These are phyloP conservation scores for Erodium texanum DNA, from an alignment of 441 rosid genomes.

Conservation along the genomic window DNA sequence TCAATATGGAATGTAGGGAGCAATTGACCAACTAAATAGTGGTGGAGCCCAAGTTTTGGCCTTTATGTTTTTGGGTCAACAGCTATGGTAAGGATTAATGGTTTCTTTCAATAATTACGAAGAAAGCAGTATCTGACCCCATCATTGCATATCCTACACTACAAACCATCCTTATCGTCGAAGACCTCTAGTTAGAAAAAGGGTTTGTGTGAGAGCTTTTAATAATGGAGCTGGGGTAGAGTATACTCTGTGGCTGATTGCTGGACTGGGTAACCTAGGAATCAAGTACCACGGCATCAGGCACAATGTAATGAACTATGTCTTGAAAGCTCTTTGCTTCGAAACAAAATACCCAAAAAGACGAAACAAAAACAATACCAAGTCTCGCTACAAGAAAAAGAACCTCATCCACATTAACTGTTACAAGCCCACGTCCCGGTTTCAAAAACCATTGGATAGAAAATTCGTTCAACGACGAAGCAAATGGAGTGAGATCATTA, in stretches of 20 bases:
- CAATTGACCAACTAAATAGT: not conserved
- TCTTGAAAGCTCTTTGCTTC: not conserved
- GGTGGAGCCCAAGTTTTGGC: not conserved
- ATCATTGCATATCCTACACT: constrained; percentile 31
- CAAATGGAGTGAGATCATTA: no score
- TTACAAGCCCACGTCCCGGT: no score
- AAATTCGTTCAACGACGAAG: no score
- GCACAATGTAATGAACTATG: constrained; percentile 56
- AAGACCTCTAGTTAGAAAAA: constrained; percentile 24
- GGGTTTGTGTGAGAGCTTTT: constrained; percentile 34
- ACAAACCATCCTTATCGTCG: constrained; percentile 23
- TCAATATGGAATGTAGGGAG: not conserved
- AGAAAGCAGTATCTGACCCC: constrained; percentile 44
- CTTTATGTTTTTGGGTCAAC: not conserved
- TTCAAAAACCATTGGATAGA: no score
- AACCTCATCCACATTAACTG: no score
- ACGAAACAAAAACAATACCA: no score
- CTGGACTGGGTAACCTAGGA: constrained; percentile 91
- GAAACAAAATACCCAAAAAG: no score
- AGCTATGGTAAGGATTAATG: not conserved
- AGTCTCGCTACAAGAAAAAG: no score
- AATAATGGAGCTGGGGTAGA: constrained; percentile 47
- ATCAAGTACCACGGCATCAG: constrained; percentile 88
- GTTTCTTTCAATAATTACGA: not conserved
- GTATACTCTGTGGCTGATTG: constrained; percentile 87